phyloP scores from a whole-genome alignment of 352 stramenopile species.

The Phytophthora cryptogea region DNA sequence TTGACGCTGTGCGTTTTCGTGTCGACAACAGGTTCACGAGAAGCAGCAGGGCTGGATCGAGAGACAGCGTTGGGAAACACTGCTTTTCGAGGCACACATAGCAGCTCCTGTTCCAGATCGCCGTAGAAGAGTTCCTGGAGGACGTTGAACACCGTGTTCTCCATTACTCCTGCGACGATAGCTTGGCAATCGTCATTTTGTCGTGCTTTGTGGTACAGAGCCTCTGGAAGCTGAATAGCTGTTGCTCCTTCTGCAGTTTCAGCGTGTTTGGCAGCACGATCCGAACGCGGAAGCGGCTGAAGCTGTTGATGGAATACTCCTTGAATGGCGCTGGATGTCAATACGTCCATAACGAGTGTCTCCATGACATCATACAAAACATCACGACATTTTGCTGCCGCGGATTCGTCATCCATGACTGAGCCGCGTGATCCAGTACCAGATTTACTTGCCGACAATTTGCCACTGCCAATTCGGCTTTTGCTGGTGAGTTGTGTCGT shows the following conservation, averaged over 20 bases:
- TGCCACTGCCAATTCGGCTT: constrained; percentile 8
- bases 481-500: constrained; percentile 13
- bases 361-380: constrained; percentile 65
- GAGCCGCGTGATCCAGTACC: constrained; percentile 8
- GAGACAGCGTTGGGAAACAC: constrained; percentile 43
- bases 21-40: constrained; percentile 8
- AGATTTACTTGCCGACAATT: constrained; percentile 12
- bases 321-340: constrained; percentile 57
- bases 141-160: constrained; percentile 85
- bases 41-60: background rate
- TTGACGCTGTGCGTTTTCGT: constrained; percentile 12
- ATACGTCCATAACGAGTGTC: constrained; percentile 56
- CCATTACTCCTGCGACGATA: constrained; percentile 63
- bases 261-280: constrained; percentile 32
- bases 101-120: constrained; percentile 69
- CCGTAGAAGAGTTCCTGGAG: constrained; percentile 84
- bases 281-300: constrained; percentile 29
- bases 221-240: constrained; percentile 5
- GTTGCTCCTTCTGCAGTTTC: constrained; percentile 9
- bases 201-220: constrained; percentile 34
- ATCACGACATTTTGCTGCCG: constrained; percentile 37
- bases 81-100: constrained; percentile 62
- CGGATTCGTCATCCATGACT: constrained; percentile 9
- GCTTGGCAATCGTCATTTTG: constrained; percentile 67
- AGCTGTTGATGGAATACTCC: constrained; percentile 47